phyloP scores from a whole-genome alignment of 768 basidiomycete genomes.

The Mycena vulgaris region DNA sequence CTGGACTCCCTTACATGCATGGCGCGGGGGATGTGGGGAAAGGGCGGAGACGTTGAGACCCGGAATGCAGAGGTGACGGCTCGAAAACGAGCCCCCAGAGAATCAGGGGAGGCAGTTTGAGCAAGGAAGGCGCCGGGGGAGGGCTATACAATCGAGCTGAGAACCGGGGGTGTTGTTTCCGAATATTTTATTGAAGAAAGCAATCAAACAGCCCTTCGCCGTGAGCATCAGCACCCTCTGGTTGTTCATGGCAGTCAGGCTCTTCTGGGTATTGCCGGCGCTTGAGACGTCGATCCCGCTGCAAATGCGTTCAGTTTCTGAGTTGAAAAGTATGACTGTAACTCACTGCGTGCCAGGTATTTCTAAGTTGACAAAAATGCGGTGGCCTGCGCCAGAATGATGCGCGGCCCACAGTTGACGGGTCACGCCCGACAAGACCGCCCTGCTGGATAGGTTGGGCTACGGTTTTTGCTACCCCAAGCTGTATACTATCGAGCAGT shows the following conservation, averaged over 20 bases:
- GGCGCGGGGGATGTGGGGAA: background rate
- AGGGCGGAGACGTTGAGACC: background rate
- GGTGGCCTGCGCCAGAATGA: too few relatives aligned
- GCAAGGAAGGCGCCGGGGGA: slow-evolving; percentile 1
- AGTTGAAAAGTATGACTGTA: too few relatives aligned
- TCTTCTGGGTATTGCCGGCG: background rate
- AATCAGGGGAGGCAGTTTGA: slow-evolving; percentile 17
- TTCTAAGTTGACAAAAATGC: too few relatives aligned
- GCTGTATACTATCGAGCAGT: too few relatives aligned
- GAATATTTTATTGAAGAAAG: slow-evolving; percentile 10
- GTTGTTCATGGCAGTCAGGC: slow-evolving; percentile 27
- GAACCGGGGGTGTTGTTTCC: background rate
- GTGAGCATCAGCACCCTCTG: slow-evolving; percentile 4
- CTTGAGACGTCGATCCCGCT: too few relatives aligned
- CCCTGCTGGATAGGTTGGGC: too few relatives aligned
- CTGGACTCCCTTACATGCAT: slow-evolving; percentile 39
- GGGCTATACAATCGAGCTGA: slow-evolving; percentile 1
- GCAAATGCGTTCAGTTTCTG: too few relatives aligned
- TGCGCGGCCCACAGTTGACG: too few relatives aligned
- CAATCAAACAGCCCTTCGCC: too few relatives aligned
- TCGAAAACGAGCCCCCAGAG: background rate
- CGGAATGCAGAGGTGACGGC: slow-evolving; percentile 19
- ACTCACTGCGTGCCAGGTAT: too few relatives aligned
- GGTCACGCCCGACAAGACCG: too few relatives aligned
- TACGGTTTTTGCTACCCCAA: too few relatives aligned